phyloP scores from a whole-genome alignment of 2,329 filamentous ascomycete species.

The Pyrenophora seminiperda region DNA sequence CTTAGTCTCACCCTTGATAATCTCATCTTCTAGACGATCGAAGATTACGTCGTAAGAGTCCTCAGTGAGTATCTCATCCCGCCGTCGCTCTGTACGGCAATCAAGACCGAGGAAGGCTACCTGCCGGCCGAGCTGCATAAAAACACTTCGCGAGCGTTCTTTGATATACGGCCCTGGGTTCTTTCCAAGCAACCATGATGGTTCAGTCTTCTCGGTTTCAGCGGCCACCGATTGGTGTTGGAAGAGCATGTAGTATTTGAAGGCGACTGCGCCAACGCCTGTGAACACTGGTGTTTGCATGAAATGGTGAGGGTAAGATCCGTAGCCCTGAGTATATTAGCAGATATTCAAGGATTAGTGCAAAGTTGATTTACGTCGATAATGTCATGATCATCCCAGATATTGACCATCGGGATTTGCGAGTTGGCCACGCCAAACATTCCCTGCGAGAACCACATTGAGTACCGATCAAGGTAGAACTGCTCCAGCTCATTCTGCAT shows the following conservation, averaged over 20 bases:
- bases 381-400: slow-evolving; percentile 86
- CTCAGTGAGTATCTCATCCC: slow-evolving; percentile 77
- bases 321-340: slow-evolving; percentile 69
- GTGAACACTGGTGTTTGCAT: slow-evolving; percentile 91
- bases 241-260: slow-evolving; percentile 99
- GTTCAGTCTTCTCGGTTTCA: slow-evolving; percentile 82
- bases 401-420: slow-evolving; percentile 98
- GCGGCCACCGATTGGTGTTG: slow-evolving; percentile 87
- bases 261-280: slow-evolving; percentile 86
- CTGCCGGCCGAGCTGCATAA: slow-evolving; percentile 79
- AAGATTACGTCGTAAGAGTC: slow-evolving; percentile 86
- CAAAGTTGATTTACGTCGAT: slow-evolving; percentile 50
- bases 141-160: slow-evolving; percentile 82
- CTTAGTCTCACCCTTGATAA: slow-evolving; percentile 81
- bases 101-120: slow-evolving; percentile 86
- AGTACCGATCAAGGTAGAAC: slow-evolving; percentile 88
- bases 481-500: slow-evolving; percentile 87
- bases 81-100: slow-evolving; percentile 86
- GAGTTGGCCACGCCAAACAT: slow-evolving; percentile 90
- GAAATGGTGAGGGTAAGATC: slow-evolving; percentile 88
- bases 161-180: slow-evolving; percentile 87
- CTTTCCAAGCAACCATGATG: slow-evolving; percentile 85
- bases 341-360: slow-evolving; percentile 58
- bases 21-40: slow-evolving; percentile 79
- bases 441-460: slow-evolving; percentile 95